Evolutionary conservation across 169 alveolate species (phyloP).

Genomic region (Plasmodium knowlesi): DNA sequence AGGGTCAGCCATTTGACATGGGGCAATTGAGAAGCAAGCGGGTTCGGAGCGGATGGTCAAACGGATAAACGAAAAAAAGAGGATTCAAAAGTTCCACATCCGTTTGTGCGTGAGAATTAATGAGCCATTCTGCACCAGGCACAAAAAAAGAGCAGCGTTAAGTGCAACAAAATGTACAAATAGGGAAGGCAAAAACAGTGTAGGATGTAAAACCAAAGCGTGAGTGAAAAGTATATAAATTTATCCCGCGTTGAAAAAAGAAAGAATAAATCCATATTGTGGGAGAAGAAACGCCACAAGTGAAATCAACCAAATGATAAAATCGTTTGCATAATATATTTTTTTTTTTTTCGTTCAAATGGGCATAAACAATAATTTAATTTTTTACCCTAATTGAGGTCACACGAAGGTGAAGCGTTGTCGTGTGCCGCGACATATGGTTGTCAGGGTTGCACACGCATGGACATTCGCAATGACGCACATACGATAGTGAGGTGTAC

Average conservation of each 20-base stretch:
- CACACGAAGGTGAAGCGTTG: neutral
- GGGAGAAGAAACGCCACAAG: neutral
- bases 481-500: neutral
- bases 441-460: neutral
- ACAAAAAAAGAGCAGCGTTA: neutral
- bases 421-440: neutral
- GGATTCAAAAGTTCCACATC: neutral
- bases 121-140: neutral
- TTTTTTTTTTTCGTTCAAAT: neutral
- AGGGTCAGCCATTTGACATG: neutral
- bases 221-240: neutral
- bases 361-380: neutral
- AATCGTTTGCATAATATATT: neutral
- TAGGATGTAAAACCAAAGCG: neutral
- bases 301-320: neutral
- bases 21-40: neutral
- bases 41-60: neutral
- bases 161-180: neutral
- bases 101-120: neutral
- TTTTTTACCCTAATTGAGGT: neutral
- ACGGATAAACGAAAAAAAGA: neutral
- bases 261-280: neutral
- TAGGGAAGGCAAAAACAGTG: neutral
- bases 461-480: neutral
- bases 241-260: neutral